These are phyloP conservation scores for Blastomyces silverae DNA, from an alignment of 2,329 filamentous ascomycete species.

Conservation along the genomic window DNA sequence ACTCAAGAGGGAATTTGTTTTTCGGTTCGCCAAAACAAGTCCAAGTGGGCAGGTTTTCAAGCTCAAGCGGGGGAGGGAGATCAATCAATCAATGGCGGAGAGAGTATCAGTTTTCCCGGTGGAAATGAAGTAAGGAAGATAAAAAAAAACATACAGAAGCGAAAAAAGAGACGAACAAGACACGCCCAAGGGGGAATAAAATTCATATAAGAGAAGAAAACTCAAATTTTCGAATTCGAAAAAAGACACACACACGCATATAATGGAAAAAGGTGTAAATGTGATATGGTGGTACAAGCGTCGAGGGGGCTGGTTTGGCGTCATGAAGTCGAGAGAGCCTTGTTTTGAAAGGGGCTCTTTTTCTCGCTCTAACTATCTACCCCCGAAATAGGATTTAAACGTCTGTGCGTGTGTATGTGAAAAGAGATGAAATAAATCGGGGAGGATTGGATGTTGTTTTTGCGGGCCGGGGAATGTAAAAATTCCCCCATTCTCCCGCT, in stretches of 20 bases:
- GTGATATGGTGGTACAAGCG: constrained; percentile 7
- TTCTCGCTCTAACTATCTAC: neutral
- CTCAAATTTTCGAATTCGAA: neutral
- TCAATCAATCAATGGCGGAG: neutral
- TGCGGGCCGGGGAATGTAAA: neutral
- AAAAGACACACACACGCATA: neutral
- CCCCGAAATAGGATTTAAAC: constrained; percentile 1
- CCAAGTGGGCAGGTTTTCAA: neutral
- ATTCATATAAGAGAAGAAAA: constrained; percentile 8
- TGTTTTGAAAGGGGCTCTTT: neutral
- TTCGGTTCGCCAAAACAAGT: neutral
- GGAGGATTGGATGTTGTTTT: neutral
- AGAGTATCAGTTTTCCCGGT: neutral
- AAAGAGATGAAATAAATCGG: neutral
- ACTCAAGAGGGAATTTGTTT: neutral
- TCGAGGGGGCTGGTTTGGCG: neutral
- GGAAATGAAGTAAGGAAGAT: neutral
- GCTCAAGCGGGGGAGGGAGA: neutral
- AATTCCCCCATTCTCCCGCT: no score
- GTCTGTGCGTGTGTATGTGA: neutral
- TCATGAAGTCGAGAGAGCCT: neutral
- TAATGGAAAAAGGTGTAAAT: neutral
- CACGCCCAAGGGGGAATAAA: constrained; percentile 5
- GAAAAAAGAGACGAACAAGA: neutral
- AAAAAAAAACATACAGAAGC: neutral